Base-by-base conservation (phyloP, 2,329 filamentous ascomycete species). In the Monosporascus cannonballus region DNA sequence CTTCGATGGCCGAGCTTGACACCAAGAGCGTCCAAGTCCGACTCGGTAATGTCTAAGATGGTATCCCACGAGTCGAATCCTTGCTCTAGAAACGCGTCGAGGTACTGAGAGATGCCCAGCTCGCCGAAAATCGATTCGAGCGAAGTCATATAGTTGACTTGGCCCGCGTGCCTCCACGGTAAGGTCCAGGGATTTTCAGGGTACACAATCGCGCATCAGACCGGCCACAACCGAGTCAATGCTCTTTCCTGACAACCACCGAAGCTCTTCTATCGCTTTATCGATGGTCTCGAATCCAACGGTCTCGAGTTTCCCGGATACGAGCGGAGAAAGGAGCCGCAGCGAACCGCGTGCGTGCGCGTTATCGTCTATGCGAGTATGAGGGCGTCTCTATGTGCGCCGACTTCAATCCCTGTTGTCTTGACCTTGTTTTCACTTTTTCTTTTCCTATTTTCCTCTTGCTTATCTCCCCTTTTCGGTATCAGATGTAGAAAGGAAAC, bases 41-140 rank as follows among this genome's bases (percentile, higher is more conserved):
- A 88, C 69, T 93, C 89, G 55, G 89, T 90, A 51, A 94, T 91
- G 65, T 93, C 89, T 49, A 91, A 76, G 51, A 93, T 85, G 1
- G 86, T 91, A 36, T 90, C 87, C 89, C 89, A 93, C 11, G 85
- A 84, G 68, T 94, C 89, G 68, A 94, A 94, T 3, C 89, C 89
- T 70, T 93, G 88, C 50, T 89, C 83, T 44, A 89, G 67, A 61
- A 94, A 89, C 52, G 76, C 72, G 59, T 85, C 78, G 54, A 89
- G 79, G 72, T 94, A 93, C 71, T 91, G 87, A 72, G 82, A 76
- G 69, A 94, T 78, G 67, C 88, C 89, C 76, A 93, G 77, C 76
- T 89, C 86, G 71, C 81, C 79, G 67, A 93, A 84, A 59, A 86
- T 80, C 38, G 77, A 71, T 60, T 77, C 80, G 63, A 94, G 75